A percentile compares a stretch with the other conserved stretches of the same genome.
Conservation (phyloP, 164 flowering plant genomes). For the Berberis thunbergii region DNA sequence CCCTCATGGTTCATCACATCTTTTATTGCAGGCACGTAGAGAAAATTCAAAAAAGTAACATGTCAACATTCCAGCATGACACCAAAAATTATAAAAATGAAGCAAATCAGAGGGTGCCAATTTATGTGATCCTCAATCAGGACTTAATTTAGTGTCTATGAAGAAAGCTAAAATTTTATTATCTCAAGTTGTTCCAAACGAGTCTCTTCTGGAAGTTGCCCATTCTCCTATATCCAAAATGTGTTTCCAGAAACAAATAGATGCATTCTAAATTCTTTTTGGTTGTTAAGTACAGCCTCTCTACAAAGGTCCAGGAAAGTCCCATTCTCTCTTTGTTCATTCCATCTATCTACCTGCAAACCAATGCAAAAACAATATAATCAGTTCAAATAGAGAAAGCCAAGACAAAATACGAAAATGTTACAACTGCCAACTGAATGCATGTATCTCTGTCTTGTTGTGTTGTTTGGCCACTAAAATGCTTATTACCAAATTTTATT, state of each 20-base stretch:
- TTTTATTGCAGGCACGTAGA: background rate
- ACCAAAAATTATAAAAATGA: background rate
- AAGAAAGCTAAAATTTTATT: background rate
- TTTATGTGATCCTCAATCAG: background rate
- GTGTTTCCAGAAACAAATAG: background rate
- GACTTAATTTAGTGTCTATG: background rate
- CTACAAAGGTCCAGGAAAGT: slow-evolving; percentile 13
- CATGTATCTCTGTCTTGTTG: too few species aligned
- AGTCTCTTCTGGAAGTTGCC: background rate
- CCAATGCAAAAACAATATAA: too few species aligned
- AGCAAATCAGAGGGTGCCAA: background rate
- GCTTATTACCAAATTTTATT: too few species aligned
- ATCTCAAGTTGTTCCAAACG: slow-evolving; percentile 2
- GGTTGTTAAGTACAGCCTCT: background rate
- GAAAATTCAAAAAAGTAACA: background rate
- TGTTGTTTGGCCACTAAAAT: too few species aligned
- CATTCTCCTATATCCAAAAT: background rate
- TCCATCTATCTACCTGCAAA: slow-evolving; percentile 16
- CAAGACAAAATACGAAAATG: too few species aligned
- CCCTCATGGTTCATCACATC: background rate
- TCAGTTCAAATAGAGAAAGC: too few species aligned
- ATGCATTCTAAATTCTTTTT: background rate
- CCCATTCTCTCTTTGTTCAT: slow-evolving; percentile 17
- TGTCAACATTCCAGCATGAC: background rate
- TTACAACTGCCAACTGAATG: too few species aligned